Evolutionary conservation across 1,139 yeast species (phyloP), one percentile per base, ranked within the genome.

Genomic region (Spathaspora sp.): DNA sequence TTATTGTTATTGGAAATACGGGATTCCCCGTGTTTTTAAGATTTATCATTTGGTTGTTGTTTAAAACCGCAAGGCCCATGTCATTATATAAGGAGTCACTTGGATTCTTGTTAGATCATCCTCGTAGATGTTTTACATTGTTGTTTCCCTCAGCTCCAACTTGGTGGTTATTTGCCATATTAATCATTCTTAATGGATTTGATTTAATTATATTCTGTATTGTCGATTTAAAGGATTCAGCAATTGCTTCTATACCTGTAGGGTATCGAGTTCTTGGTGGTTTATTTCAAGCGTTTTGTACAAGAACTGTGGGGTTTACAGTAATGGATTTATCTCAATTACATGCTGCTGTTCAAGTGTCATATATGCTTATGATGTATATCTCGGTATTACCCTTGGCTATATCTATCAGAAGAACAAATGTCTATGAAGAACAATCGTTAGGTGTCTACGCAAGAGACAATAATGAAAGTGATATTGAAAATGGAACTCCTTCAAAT

Each of bases 301-400:
- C 98, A 0, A 81, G 99, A 69, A 93, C 99, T 0, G 96, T 97
- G 0, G 99, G 99, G 0, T 86, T 91, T 55, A 57, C 86, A 0
- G 84, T 86, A 34, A 78, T 91, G 27, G 82, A 86, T 63, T 66
- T 93, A 38, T 71, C 89, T 4, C 63, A 66, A 40, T 71, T 93
- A 44, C 95, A 91, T 59, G 93, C 97, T 0, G 96, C 97, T 0
- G 88, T 93, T 41, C 96, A 89, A 63, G 96, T 93, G 38, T 84
- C 95, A 58, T 95, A 95, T 63, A 78, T 90, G 84, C 77, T 93
- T 52, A 91, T 93, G 98, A 93, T 93, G 99, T 93, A 95, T 69
- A 89, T 95, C 26, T 91, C 98, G 5, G 97, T 93, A 43, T 74
- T 91, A 60, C 99, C 99, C 0, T 72, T 93, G 58, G 99, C 99